Evolutionary conservation across 768 basidiomycete species (phyloP).

Genomic region (Serpula lacrymans): DNA sequence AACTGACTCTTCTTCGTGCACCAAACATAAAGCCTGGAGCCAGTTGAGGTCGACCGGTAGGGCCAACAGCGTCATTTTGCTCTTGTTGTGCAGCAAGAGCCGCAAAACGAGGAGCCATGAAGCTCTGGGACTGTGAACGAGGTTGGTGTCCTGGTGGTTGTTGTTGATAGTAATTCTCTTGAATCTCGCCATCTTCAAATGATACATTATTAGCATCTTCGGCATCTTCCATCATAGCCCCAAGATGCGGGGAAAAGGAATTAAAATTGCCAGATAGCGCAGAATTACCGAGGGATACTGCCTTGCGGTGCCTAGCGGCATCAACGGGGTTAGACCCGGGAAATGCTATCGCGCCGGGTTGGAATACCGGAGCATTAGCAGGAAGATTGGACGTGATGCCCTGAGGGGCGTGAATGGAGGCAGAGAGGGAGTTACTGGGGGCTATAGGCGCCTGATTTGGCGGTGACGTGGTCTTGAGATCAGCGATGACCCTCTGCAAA

Average conservation of each 20-base stretch:
- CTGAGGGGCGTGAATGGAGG: constrained; percentile 48
- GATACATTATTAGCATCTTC: constrained; percentile 54
- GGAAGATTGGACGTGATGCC: constrained; percentile 48
- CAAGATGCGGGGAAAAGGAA: constrained; percentile 76
- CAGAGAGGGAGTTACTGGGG: constrained; percentile 35
- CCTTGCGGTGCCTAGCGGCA: constrained; percentile 77
- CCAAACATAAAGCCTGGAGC: constrained; percentile 94
- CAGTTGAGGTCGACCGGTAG: constrained; percentile 82
- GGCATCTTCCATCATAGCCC: constrained; percentile 79
- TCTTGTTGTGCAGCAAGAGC: constrained; percentile 75
- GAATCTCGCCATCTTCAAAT: constrained; percentile 80
- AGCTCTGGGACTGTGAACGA: constrained; percentile 78
- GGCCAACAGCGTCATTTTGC: constrained; percentile 52
- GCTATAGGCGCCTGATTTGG: constrained; percentile 43
- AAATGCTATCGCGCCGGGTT: constrained; percentile 62
- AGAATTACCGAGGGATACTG: constrained; percentile 64
- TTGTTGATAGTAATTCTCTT: constrained; percentile 49
- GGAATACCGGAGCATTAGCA: constrained; percentile 68
- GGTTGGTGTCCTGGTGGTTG: constrained; percentile 57
- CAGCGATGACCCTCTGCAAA: constrained; percentile 90
- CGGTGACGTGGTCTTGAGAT: constrained; percentile 83
- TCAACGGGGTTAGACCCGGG: constrained; percentile 39
- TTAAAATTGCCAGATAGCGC: constrained; percentile 59
- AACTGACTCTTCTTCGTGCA: constrained; percentile 50
- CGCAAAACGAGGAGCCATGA: constrained; percentile 86